Conservation (phyloP, 257 asterid genomes). For the Capsicum baccatum region DNA sequence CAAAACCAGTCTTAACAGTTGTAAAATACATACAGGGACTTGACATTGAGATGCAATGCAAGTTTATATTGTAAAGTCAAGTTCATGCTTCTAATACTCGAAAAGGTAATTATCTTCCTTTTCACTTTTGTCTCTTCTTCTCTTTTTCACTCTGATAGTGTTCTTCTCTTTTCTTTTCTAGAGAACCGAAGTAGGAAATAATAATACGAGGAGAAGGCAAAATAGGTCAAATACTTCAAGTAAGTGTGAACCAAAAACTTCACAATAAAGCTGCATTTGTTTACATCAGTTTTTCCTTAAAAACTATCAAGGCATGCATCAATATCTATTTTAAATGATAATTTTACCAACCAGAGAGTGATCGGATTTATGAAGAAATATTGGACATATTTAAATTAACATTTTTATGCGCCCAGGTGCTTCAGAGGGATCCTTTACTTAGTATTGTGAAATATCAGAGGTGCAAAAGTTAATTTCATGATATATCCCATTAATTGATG, state of each 20-base stretch:
- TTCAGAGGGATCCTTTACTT: neutral
- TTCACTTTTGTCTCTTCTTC: neutral
- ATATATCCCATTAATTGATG: too few species aligned
- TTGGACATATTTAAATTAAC: neutral
- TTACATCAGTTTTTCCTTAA: neutral
- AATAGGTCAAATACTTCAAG: neutral
- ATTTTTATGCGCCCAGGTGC: neutral
- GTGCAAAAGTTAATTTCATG: too few species aligned
- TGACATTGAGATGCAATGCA: too few species aligned
- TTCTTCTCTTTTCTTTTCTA: slow-evolving; percentile 15
- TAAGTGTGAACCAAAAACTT: neutral
- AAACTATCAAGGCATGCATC: neutral
- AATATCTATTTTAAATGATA: neutral
- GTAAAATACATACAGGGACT: too few species aligned
- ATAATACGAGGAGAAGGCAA: neutral
- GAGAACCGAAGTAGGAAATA: neutral
- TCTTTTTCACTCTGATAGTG: slow-evolving; percentile 4
- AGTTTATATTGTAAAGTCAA: neutral
- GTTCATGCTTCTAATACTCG: slow-evolving; percentile 11
- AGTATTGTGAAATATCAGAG: too few species aligned
- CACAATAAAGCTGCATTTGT: neutral
- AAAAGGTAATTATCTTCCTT: slow-evolving; percentile 19
- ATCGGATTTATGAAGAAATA: neutral
- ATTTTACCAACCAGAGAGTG: neutral
- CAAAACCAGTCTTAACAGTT: too few species aligned